phyloP scores from a whole-genome alignment of 768 basidiomycete genomes.

The Paxillus involutus region DNA sequence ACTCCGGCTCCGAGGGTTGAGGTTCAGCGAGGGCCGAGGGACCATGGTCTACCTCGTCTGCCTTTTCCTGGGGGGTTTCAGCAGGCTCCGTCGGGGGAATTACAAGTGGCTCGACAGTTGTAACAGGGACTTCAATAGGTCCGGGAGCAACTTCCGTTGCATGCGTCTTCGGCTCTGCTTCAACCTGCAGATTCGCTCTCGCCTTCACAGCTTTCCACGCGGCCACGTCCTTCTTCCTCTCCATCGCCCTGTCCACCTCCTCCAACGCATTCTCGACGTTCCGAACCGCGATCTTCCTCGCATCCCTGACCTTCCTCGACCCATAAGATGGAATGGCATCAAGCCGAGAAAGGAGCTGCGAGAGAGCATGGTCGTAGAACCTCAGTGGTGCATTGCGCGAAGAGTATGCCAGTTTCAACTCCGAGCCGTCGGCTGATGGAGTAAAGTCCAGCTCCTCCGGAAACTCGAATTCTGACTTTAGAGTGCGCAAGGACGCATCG shows the following conservation, averaged over 20 bases:
- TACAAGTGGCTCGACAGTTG: too few species aligned
- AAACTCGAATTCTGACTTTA: conserved; percentile 40
- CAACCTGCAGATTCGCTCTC: background rate
- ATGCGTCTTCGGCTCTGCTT: too few species aligned
- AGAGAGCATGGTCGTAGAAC: conserved; percentile 61
- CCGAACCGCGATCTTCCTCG: conserved; percentile 54
- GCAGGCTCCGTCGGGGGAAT: too few species aligned
- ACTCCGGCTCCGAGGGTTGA: too few species aligned
- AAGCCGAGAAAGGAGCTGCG: conserved; percentile 51
- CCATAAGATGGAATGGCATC: conserved; percentile 65
- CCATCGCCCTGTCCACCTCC: conserved; percentile 50
- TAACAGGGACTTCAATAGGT: background rate
- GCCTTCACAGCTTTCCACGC: background rate
- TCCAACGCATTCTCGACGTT: conserved; percentile 58
- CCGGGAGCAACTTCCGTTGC: background rate
- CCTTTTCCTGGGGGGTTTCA: too few species aligned
- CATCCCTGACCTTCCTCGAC: conserved; percentile 48
- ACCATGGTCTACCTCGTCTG: too few species aligned
- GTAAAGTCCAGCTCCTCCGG: conserved; percentile 33
- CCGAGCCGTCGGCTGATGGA: conserved; percentile 15
- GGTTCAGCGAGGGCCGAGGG: too few species aligned
- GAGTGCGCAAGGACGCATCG: conserved; percentile 38
- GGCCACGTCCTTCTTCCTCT: conserved; percentile 35
- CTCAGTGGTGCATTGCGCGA: conserved; percentile 59
- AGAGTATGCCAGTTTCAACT: conserved; percentile 52